A percentile compares a stretch with the other conserved stretches of the same genome.
These are phyloP conservation scores for Plasmodium gonderi DNA, from an alignment of 169 alveolate species.

Conservation along the genomic window DNA sequence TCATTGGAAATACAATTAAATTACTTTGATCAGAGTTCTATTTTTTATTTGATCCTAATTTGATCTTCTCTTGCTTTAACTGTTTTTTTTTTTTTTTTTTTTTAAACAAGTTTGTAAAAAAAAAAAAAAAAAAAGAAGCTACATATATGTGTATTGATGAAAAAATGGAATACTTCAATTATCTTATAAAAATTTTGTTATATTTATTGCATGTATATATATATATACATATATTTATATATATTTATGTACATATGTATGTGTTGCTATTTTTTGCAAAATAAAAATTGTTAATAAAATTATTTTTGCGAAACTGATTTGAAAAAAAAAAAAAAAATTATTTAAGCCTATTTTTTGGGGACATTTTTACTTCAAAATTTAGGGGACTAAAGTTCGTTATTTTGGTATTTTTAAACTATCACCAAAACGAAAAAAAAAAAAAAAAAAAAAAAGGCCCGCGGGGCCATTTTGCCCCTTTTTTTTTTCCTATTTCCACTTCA, in stretches of 20 bases:
- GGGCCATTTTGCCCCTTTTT: conserved; percentile 72
- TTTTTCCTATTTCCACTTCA: background rate
- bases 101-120: too few relatives aligned
- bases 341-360: background rate
- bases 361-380: background rate
- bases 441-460: conserved; percentile 4
- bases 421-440: background rate
- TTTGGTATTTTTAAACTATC: background rate
- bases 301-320: background rate
- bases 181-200: too few relatives aligned
- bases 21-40: too few relatives aligned
- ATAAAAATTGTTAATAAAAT: background rate
- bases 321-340: conserved; percentile 26
- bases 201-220: background rate
- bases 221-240: background rate
- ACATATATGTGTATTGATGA: too few relatives aligned
- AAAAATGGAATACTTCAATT: too few relatives aligned
- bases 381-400: conserved; percentile 73
- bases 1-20: too few relatives aligned
- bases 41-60: too few relatives aligned
- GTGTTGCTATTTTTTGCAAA: background rate
- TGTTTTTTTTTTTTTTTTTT: too few relatives aligned
- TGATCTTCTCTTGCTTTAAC: too few relatives aligned
- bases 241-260: background rate
- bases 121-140: too few relatives aligned